These are phyloP conservation scores for Brasilioporus rufonigricans DNA, from an alignment of 768 basidiomycete species.

Conservation along the genomic window DNA sequence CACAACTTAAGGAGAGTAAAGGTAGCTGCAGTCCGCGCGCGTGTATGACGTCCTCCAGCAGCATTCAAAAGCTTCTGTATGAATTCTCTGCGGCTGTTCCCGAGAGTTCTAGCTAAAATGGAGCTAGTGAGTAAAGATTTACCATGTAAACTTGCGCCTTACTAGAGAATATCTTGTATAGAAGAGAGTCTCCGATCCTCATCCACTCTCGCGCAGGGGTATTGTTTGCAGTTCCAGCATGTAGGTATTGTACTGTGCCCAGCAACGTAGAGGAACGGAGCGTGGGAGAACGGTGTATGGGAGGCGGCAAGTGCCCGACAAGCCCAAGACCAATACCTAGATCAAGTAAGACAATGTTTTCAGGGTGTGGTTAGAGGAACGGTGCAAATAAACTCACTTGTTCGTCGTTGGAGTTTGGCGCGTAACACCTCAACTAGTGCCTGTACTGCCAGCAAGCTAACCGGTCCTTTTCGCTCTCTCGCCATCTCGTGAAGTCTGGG, in stretches of 20 bases:
- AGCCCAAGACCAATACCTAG: not conserved
- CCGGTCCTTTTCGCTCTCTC: slow-evolving; percentile 2
- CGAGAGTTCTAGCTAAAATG: slow-evolving; percentile 1
- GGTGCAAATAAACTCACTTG: slow-evolving; percentile 4
- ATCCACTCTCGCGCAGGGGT: slow-evolving; percentile 7
- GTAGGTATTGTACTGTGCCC: slow-evolving; percentile 1
- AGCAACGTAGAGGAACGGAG: slow-evolving; percentile 3
- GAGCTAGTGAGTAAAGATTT: not conserved
- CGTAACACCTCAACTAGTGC: slow-evolving; percentile 16
- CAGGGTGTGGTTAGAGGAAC: not conserved
- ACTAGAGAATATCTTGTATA: slow-evolving; percentile 7
- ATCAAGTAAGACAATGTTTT: not conserved
- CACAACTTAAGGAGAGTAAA: slow-evolving; percentile 9
- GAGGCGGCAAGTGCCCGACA: not conserved
- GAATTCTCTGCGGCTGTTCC: slow-evolving; percentile 1
- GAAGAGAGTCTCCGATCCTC: slow-evolving; percentile 7
- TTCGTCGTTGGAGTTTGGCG: slow-evolving; percentile 4
- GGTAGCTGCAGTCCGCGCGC: slow-evolving; percentile 2
- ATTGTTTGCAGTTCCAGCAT: slow-evolving; percentile 1
- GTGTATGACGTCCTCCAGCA: not conserved
- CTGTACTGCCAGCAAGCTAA: slow-evolving; percentile 21
- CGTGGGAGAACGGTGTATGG: slow-evolving; percentile 3
- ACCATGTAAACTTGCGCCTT: not conserved
- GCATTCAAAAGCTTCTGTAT: slow-evolving; percentile 5
- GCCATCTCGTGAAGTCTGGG: slow-evolving; percentile 4